Base-by-base conservation (phyloP, 495 filamentous ascomycete species). In the Lepidopterella palustris region DNA sequence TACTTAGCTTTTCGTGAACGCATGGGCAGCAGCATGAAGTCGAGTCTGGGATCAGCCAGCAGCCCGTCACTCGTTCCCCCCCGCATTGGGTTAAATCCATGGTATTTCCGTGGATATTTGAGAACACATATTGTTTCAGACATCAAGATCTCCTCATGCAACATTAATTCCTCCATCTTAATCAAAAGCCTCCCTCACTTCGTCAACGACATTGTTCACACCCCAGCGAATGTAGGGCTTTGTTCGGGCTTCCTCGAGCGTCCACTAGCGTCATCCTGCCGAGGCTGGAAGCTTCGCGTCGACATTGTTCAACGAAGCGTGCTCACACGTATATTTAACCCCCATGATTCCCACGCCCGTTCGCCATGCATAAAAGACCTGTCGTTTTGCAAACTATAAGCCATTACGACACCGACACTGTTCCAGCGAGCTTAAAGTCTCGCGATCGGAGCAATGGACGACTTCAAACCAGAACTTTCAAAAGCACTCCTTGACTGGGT, bases 401-500 rank as follows among this genome's bases (percentile, higher is more conserved):
- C 39, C 15, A 23, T 15, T 23, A 58, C 29, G 55, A 54, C 45
- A 51, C 52, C 31, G 40, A 26, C 40, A 35, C 40, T 57, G 35
- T 42, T 42, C 35, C 35, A 48, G 40, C 54, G 63, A 55, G 39
- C 61, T 39, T 6, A 55, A 42, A 48, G 20, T 48, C 54, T 42
- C 59, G 31, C 27, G 21, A 9, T 10, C 11, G 11, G 28, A 18
- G n/a, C 52, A 29, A 67, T 67, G 64, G 64, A 67, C 60, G 64
- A 67, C 35, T 67, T 67, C 64, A 67, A 63, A 49, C 64, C 60
- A 4, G 64, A 67, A 57, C 64, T 63, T n/a, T 49, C 58, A 47
- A 67, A 67, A 61, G 81, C 80, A 60, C 71, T 84, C 55, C 64
- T 83, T 62, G 79, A 82, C 74, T 84, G 81, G 81, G 73, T 74